These are phyloP conservation scores for Cinchona pubescens DNA, from an alignment of 257 asterid genomes.

Conservation along the genomic window DNA sequence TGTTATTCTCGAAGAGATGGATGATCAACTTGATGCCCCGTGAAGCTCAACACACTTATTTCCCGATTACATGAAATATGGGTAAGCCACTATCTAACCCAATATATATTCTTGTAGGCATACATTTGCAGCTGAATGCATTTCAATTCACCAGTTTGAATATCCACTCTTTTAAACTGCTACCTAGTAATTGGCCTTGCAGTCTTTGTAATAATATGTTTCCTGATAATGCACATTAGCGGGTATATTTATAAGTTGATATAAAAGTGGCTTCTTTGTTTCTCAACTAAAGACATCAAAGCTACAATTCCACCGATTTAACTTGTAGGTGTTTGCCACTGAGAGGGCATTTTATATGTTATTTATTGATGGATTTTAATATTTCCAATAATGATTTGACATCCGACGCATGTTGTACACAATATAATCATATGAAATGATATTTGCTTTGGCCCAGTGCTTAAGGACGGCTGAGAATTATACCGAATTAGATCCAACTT, in stretches of 20 bases:
- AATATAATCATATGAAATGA: no score
- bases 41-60: slow-evolving; percentile 16
- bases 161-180: not conserved
- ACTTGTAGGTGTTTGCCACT: no score
- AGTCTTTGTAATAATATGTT: not conserved
- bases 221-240: not conserved
- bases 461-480: no score
- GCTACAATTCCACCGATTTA: no score
- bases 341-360: no score
- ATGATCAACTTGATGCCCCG: slow-evolving; percentile 56
- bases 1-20: slow-evolving; percentile 82
- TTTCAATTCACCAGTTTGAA: not conserved
- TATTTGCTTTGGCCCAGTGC: no score
- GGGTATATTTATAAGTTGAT: not conserved
- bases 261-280: not conserved
- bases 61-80: not conserved
- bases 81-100: not conserved
- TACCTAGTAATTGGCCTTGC: not conserved
- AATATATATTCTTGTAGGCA: not conserved
- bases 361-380: no score
- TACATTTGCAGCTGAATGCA: not conserved
- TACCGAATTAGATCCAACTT: no score
- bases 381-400: no score
- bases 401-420: no score
- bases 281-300: no score